phyloP scores from a whole-genome alignment of 2,329 filamentous ascomycete genomes.

The Pyrenophora teres region DNA sequence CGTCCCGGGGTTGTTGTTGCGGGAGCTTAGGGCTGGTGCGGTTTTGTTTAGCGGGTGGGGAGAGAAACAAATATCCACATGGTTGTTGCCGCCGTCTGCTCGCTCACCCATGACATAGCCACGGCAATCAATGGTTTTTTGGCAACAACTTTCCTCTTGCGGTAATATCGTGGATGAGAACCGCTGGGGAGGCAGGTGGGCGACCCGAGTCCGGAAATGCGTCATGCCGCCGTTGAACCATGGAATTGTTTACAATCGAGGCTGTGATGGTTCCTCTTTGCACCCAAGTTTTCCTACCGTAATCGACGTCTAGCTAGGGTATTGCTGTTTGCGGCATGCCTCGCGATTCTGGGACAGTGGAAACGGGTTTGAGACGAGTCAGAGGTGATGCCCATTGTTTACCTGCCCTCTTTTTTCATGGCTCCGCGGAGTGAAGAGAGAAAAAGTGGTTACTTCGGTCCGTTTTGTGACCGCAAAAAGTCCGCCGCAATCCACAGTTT shows the following conservation, averaged over 20 bases:
- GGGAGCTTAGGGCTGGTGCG: slow-evolving; percentile 5
- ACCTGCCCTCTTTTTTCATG: slow-evolving; percentile 1
- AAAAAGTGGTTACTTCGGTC: slow-evolving; percentile 10
- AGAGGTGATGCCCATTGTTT: not conserved
- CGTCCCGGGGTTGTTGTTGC: slow-evolving; percentile 8
- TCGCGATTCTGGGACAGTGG: not conserved
- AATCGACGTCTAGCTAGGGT: not conserved
- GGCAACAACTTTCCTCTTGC: slow-evolving; percentile 1
- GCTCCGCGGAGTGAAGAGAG: slow-evolving; percentile 2
- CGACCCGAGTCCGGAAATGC: slow-evolving; percentile 2
- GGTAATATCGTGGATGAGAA: slow-evolving; percentile 2
- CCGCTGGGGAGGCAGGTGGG: slow-evolving; percentile 5
- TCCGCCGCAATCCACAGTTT: slow-evolving; percentile 16
- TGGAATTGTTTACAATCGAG: slow-evolving; percentile 9
- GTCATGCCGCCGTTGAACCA: slow-evolving; percentile 13
- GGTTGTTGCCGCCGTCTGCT: slow-evolving; percentile 1
- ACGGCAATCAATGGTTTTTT: slow-evolving; percentile 6
- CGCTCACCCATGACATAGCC: slow-evolving; percentile 6
- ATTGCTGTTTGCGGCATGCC: slow-evolving; percentile 2
- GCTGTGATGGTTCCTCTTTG: slow-evolving; percentile 4
- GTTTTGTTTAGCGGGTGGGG: slow-evolving; percentile 1
- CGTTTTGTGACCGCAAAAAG: slow-evolving; percentile 17
- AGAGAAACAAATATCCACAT: slow-evolving; percentile 7
- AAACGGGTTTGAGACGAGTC: slow-evolving; percentile 4
- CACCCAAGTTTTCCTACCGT: slow-evolving; percentile 8